Base-by-base conservation (phyloP, 371 early-diverging fungal species). In the Apophysomyces variabilis region DNA sequence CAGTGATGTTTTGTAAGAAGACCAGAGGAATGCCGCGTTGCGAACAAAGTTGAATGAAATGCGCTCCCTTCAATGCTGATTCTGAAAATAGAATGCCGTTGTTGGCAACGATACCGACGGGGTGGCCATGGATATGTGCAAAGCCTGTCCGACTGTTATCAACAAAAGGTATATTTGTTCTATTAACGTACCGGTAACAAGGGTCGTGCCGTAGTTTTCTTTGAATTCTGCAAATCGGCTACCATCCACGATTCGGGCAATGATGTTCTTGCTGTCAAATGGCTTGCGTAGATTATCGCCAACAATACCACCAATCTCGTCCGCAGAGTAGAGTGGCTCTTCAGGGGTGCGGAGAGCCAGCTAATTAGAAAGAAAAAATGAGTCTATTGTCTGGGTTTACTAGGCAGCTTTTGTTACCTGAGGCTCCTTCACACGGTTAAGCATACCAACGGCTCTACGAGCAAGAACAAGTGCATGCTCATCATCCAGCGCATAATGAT, bases 51-150 rank as follows among this genome's bases (percentile, higher is more conserved):
- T 98, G 92, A 54, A 99, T 90, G 71, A 99, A 99, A 72, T 99
- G 99, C 26, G 99, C 96, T 41, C 98, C 97, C 82, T 99, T 99
- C 57, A 97, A 74, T 13, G 99, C 95, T 9, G 95, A 90, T 76
- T 99, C 99, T 7, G 96, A 93, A 74, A 98, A 97, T 58, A 99
- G 79, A 46, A 99, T 95, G 63, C 99, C 98, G 71, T 99, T 98
- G 83, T 99, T 99, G 71, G 96, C 98, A n/a, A 99, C 85, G 64
- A 99, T 95, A 68, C 98, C 99, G 13, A 99, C 94, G 6, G 95
- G 97, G 67, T 90, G 87, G 11, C 99, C 99, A 66, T 96, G 90
- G 38, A 99, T 87, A 62, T 91, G 91, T 7, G 97, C 95, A 77
- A 98, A 97, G 32, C 98, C 93, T 89, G 66, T 35, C 8, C 46